phyloP scores from a whole-genome alignment of 768 basidiomycete species.

The Termitomyces sp. region DNA sequence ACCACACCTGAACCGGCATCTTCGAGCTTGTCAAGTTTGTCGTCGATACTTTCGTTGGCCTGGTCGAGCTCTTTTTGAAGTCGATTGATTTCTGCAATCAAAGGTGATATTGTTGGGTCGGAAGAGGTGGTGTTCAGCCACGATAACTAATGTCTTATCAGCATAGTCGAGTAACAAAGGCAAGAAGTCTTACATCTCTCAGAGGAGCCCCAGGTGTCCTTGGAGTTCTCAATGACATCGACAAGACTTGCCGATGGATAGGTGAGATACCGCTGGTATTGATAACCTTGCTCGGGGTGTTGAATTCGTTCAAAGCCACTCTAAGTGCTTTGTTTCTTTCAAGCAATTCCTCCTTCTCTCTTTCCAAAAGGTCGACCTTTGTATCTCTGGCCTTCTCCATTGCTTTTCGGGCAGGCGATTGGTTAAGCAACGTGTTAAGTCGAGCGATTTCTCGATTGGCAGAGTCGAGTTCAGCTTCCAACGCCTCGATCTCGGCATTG shows the following conservation, averaged over 20 bases:
- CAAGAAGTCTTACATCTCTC: constrained; percentile 60
- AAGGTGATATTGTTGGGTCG: constrained; percentile 56
- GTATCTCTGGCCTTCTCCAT: constrained; percentile 75
- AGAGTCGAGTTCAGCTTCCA: constrained; percentile 75
- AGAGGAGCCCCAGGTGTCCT: constrained; percentile 79
- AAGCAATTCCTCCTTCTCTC: constrained; percentile 70
- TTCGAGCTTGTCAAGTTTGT: constrained; percentile 83
- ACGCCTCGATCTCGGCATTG: constrained; percentile 56
- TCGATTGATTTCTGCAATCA: constrained; percentile 69
- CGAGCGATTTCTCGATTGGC: constrained; percentile 75
- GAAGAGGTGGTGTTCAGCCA: constrained; percentile 64
- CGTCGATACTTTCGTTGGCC: constrained; percentile 84
- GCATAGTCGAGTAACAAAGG: background rate
- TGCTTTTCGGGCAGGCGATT: constrained; percentile 74
- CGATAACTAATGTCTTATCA: constrained; percentile 49
- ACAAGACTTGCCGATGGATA: constrained; percentile 67
- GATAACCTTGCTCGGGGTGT: constrained; percentile 54
- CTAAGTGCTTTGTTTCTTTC: constrained; percentile 65
- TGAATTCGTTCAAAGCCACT: constrained; percentile 46
- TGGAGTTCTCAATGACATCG: constrained; percentile 65
- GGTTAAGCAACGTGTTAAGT: constrained; percentile 60
- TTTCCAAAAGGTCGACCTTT: constrained; percentile 72
- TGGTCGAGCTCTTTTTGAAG: constrained; percentile 72
- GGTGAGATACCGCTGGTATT: constrained; percentile 69
- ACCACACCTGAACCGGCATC: constrained; percentile 76